These are phyloP conservation scores for Lablab purpureus DNA, from an alignment of 306 rosid genomes.

Conservation along the genomic window DNA sequence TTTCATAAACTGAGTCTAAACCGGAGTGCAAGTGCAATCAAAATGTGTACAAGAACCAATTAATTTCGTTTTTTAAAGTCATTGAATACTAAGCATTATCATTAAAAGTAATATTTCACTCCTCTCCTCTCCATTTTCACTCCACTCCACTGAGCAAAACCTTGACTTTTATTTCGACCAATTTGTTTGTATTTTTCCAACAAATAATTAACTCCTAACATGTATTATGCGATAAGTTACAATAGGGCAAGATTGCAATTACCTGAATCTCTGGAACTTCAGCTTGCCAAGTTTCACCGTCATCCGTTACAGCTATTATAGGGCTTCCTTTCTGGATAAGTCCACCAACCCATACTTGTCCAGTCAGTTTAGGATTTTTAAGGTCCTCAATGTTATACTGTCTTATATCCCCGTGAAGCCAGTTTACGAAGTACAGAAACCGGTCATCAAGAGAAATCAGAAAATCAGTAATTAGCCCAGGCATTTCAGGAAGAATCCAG, in stretches of 20 bases:
- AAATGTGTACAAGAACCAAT: background rate
- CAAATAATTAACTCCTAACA: background rate
- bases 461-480: constrained; percentile 93
- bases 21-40: background rate
- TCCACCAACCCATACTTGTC: constrained; percentile 96
- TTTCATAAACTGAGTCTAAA: background rate
- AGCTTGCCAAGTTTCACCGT: constrained; percentile 75
- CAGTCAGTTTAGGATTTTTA: constrained; percentile 68
- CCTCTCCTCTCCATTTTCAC: background rate
- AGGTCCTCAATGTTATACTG: constrained; percentile 88
- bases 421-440: constrained; percentile 83
- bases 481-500: constrained; percentile 97
- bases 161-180: background rate
- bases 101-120: background rate
- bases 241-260: constrained; percentile 10
- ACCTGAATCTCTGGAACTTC: constrained; percentile 92
- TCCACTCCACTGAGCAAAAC: background rate
- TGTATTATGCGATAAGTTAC: background rate
- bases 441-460: constrained; percentile 92
- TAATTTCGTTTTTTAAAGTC: background rate
- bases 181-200: background rate
- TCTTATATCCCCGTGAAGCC: constrained; percentile 98
- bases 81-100: background rate
- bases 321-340: constrained; percentile 81
- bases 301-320: constrained; percentile 64